These are phyloP conservation scores for Cyberlindnera maritima DNA, from an alignment of 805 yeast genomes.

Conservation along the genomic window DNA sequence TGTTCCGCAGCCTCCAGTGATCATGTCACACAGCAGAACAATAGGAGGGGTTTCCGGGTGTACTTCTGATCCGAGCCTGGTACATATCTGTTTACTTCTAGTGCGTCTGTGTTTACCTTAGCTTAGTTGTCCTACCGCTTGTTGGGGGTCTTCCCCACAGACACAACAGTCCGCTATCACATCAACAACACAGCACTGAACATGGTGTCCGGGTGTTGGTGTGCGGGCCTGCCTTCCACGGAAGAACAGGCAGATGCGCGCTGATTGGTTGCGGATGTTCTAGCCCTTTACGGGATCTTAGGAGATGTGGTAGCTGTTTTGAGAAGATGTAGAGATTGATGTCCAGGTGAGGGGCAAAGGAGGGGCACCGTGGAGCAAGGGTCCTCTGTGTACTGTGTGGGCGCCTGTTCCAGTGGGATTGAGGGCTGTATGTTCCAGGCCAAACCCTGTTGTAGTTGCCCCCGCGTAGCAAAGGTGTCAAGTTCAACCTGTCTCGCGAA, in stretches of 20 bases:
- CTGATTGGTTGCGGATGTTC: not conserved
- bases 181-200: not conserved
- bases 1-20: too few relatives aligned
- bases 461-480: too few relatives aligned
- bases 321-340: too few relatives aligned
- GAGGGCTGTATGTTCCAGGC: too few relatives aligned
- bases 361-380: not conserved
- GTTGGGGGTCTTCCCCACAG: not conserved
- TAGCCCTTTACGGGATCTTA: not conserved
- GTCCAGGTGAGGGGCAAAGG: not conserved
- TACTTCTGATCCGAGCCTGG: not conserved
- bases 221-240: not conserved
- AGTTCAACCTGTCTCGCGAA: too few relatives aligned
- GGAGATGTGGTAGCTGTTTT: not conserved
- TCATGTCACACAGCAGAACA: too few relatives aligned
- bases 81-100: not conserved
- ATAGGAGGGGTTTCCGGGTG: not conserved
- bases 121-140: too few relatives aligned
- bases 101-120: not conserved
- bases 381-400: too few relatives aligned
- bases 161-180: not conserved
- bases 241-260: not conserved
- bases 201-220: conserved; percentile 1
- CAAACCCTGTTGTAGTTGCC: too few relatives aligned
- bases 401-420: too few relatives aligned